These are phyloP conservation scores for Coemansia sp. DNA, from an alignment of 192 early-diverging fungal species.

Conservation along the genomic window DNA sequence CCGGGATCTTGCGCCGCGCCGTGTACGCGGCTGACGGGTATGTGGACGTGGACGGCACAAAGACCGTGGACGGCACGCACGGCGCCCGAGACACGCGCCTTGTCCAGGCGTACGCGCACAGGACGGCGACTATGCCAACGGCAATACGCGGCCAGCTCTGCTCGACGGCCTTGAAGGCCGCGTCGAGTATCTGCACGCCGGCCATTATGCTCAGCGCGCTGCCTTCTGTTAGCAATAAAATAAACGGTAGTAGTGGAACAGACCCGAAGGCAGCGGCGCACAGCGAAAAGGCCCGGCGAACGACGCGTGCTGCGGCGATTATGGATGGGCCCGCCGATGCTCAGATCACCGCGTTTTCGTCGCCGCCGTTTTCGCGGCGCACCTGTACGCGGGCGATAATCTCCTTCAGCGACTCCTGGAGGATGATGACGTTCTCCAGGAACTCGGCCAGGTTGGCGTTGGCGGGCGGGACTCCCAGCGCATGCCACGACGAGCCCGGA, in stretches of 20 bases:
- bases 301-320: too few species aligned
- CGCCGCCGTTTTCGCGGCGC: slow-evolving; percentile 67
- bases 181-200: slow-evolving; percentile 5
- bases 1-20: slow-evolving; percentile 26
- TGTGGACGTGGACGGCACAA: slow-evolving; percentile 47
- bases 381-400: slow-evolving; percentile 77
- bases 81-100: slow-evolving; percentile 18
- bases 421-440: slow-evolving; percentile 83
- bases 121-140: slow-evolving; percentile 11
- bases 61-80: slow-evolving; percentile 23
- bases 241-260: background rate
- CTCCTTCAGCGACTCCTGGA: slow-evolving; percentile 92
- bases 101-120: slow-evolving; percentile 22
- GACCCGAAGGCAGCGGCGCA: background rate
- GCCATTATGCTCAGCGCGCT: background rate
- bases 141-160: slow-evolving; percentile 21
- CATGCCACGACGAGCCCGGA: slow-evolving; percentile 18
- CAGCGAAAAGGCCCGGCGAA: background rate
- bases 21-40: slow-evolving; percentile 45
- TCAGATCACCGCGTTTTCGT: slow-evolving; percentile 49
- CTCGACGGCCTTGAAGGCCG: background rate
- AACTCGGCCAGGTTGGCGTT: slow-evolving; percentile 51
- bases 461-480: slow-evolving; percentile 33
- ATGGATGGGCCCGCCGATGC: background rate
- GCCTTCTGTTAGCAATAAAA: background rate